Base-by-base conservation (phyloP, 139 green algal genomes). In the Pseudopediastrum boryanum region DNA sequence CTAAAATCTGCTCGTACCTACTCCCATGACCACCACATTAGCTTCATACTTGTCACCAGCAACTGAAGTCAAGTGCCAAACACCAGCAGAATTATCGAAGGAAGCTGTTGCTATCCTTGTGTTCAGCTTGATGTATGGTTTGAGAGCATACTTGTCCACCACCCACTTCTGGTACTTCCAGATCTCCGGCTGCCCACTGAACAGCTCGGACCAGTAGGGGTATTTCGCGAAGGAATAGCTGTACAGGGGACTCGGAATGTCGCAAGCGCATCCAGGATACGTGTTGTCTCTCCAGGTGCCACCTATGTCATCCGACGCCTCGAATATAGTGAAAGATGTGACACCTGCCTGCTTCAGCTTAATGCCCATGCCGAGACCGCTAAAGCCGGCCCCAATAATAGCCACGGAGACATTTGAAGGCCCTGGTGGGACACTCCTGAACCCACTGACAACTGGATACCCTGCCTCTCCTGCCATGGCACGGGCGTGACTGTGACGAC, bases 211-310 rank as follows among this genome's bases (percentile, higher is more conserved):
- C n/a, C 31, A 78, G n/a, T n/a, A n/a, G 25, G 71, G 56, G 52
- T 69, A 78, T 1, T 54, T 54, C 54, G 68, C 71, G n/a, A 68
- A 78, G 0, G 71, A 78, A 21, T 62, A 77, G 51, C 70, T 68
- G 70, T 77, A 77, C 50, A 77, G 35, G 25, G 66, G 51, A 8
- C n/a, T 44, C 1, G 50, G 50, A 25, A 77, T 38, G 36, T 77
- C 70, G 31, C 70, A 77, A 21, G 46, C 46, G 35, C 67, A 75
- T 5, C 67, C 67, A 29, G 67, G 67, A 7, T 63, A 75, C 8
- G 44, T 62, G 67, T 75, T 75, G 6, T 33, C 51, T 42, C 35
- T 19, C 48, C 19, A 39, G 21, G 21, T 21, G 48, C 19, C 70
- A 19, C 70, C 70, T 41, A 77, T 48, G 13, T 56, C 51, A 52